phyloP scores from a whole-genome alignment of 306 rosid species.

The Trifolium repens region DNA sequence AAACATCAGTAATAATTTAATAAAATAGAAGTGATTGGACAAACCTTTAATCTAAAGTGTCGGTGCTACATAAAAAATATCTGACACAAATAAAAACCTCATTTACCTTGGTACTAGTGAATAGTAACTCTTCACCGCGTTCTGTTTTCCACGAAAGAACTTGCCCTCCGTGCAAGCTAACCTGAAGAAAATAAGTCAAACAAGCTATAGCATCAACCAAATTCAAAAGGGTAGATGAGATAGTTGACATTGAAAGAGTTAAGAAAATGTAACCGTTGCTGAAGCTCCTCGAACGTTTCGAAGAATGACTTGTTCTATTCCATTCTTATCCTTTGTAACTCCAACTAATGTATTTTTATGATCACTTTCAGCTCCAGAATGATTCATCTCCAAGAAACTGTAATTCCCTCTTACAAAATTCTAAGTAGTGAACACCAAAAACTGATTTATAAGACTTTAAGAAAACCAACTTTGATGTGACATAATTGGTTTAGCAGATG shows the following conservation, averaged over 20 bases:
- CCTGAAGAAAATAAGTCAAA: slow-evolving; percentile 49
- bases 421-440: slow-evolving; percentile 31
- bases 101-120: slow-evolving; percentile 71
- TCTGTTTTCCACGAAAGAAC: slow-evolving; percentile 90
- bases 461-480: slow-evolving; percentile 35
- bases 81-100: neutral
- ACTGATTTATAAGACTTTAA: slow-evolving; percentile 21
- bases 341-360: slow-evolving; percentile 50
- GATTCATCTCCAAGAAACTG: slow-evolving; percentile 49
- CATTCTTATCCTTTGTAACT: slow-evolving; percentile 61
- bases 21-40: neutral
- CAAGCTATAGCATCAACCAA: slow-evolving; percentile 26
- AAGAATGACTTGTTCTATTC: slow-evolving; percentile 63
- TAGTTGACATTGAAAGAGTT: neutral
- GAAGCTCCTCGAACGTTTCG: slow-evolving; percentile 73
- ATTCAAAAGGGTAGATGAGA: neutral
- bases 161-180: slow-evolving; percentile 91
- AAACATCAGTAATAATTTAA: too few species aligned
- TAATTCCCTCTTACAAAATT: slow-evolving; percentile 21
- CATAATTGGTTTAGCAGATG: slow-evolving; percentile 40
- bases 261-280: slow-evolving; percentile 51
- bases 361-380: slow-evolving; percentile 49
- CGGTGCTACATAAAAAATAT: neutral
- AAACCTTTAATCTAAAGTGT: neutral
- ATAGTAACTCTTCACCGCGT: slow-evolving; percentile 72